Evolutionary conservation across 345 rosid species (phyloP).

Genomic region (Crucihimalaya himalaica): DNA sequence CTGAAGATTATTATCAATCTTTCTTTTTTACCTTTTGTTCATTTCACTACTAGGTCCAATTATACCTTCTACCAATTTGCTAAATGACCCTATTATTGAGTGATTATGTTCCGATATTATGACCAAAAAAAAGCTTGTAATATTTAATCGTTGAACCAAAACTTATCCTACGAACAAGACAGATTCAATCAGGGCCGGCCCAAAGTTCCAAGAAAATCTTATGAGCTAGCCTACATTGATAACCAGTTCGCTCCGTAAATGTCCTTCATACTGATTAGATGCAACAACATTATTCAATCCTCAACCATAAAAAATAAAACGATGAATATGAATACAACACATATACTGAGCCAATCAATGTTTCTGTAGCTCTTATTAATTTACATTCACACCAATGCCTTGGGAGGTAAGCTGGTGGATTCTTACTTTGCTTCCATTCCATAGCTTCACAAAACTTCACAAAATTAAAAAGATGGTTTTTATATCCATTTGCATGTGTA

Average conservation of each 20-base stretch:
- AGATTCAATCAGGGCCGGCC: background rate
- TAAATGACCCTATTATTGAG: background rate
- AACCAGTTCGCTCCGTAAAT: constrained; percentile 11
- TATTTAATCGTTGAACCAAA: background rate
- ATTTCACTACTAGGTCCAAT: background rate
- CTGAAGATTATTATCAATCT: background rate
- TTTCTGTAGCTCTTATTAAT: constrained; percentile 27
- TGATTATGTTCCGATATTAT: background rate
- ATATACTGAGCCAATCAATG: constrained; percentile 25
- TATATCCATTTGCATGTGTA: constrained; percentile 11
- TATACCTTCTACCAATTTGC: background rate
- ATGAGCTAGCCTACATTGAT: background rate
- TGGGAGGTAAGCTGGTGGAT: constrained; percentile 14
- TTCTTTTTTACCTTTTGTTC: background rate
- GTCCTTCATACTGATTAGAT: background rate
- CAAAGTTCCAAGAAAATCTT: background rate
- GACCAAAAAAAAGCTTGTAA: background rate
- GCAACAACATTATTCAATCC: background rate
- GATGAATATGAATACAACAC: constrained; percentile 19
- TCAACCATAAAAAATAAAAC: background rate
- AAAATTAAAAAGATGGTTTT: background rate
- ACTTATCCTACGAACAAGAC: background rate
- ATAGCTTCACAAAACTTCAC: constrained; percentile 16
- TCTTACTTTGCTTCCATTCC: constrained; percentile 27
- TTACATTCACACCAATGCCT: constrained; percentile 24